Evolutionary conservation across 2,329 filamentous ascomycete species (phyloP).

Genomic region (Alternaria sp.): DNA sequence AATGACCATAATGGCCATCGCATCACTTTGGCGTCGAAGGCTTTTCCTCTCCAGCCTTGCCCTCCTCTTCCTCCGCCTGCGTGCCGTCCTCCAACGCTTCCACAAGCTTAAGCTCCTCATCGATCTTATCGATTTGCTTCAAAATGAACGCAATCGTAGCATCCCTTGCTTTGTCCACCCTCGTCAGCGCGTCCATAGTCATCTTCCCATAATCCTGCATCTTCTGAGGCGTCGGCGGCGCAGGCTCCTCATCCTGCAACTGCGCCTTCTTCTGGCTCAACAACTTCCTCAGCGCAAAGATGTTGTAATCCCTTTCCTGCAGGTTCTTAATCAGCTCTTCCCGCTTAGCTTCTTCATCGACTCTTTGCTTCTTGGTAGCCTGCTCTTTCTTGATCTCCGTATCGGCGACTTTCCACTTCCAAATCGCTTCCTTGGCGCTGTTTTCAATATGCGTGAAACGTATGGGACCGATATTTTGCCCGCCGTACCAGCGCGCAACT

Average conservation of each 20-base stretch:
- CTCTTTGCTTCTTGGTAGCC: slow-evolving; percentile 45
- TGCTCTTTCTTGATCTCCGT: slow-evolving; percentile 41
- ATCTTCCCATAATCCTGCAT: slow-evolving; percentile 51
- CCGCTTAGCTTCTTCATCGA: slow-evolving; percentile 44
- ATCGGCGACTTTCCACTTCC: slow-evolving; percentile 48
- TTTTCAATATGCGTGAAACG: slow-evolving; percentile 61
- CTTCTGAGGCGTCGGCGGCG: slow-evolving; percentile 38
- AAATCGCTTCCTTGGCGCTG: slow-evolving; percentile 56
- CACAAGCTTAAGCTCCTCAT: slow-evolving; percentile 46
- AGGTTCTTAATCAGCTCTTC: slow-evolving; percentile 47
- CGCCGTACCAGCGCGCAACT: slow-evolving; percentile 63
- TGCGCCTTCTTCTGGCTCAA: slow-evolving; percentile 52
- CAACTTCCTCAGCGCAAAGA: slow-evolving; percentile 54
- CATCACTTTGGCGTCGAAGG: slow-evolving; percentile 10
- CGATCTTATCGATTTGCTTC: slow-evolving; percentile 59
- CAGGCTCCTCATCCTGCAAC: slow-evolving; percentile 30
- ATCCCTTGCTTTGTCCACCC: slow-evolving; percentile 59
- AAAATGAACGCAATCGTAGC: slow-evolving; percentile 60
- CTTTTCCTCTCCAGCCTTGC: background rate
- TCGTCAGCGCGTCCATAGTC: slow-evolving; percentile 49
- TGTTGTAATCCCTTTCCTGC: slow-evolving; percentile 55
- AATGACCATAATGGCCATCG: background rate
- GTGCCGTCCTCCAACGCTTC: slow-evolving; percentile 30
- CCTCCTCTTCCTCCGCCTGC: background rate
- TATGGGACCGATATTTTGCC: slow-evolving; percentile 59